A percentile compares a stretch with the other conserved stretches of the same genome.
Conservation (phyloP, 2,329 filamentous ascomycete species). For the Hortaea werneckii region DNA sequence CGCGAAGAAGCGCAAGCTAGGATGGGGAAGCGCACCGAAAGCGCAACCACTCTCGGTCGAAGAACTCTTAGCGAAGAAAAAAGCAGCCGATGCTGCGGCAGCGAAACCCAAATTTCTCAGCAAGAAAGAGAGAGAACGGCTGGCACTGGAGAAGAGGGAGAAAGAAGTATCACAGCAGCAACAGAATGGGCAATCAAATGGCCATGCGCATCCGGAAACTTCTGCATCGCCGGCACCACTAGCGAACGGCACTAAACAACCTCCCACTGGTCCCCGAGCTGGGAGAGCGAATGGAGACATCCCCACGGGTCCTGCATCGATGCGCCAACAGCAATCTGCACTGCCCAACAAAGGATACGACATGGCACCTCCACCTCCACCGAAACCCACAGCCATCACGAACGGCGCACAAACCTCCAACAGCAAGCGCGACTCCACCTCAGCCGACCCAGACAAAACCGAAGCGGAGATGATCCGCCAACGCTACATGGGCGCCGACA, state of each 20-base stretch:
- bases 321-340: slow-evolving; percentile 27
- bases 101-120: slow-evolving; percentile 82
- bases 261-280: slow-evolving; percentile 62
- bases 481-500: slow-evolving; percentile 84
- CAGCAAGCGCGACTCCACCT: slow-evolving; percentile 42
- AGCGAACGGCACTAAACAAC: slow-evolving; percentile 2
- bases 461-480: slow-evolving; percentile 67
- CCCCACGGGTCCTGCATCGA: slow-evolving; percentile 42
- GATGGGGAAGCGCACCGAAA: slow-evolving; percentile 37
- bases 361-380: slow-evolving; percentile 40
- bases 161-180: slow-evolving; percentile 57
- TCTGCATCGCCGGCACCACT: background rate
- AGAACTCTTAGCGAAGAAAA: slow-evolving; percentile 75
- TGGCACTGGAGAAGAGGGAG: slow-evolving; percentile 66
- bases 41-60: slow-evolving; percentile 65
- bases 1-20: slow-evolving; percentile 42
- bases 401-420: slow-evolving; percentile 26
- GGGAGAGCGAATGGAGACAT: slow-evolving; percentile 46
- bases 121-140: slow-evolving; percentile 68
- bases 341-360: slow-evolving; percentile 39
- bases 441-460: slow-evolving; percentile 26
- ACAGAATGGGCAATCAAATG: slow-evolving; percentile 7
- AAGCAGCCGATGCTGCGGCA: slow-evolving; percentile 71
- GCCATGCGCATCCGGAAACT: background rate
- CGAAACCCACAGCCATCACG: slow-evolving; percentile 29